Evolutionary conservation across 331 rosid species (phyloP), one percentile per base, ranked within the genome.

Genomic region (Acacia concinna): DNA sequence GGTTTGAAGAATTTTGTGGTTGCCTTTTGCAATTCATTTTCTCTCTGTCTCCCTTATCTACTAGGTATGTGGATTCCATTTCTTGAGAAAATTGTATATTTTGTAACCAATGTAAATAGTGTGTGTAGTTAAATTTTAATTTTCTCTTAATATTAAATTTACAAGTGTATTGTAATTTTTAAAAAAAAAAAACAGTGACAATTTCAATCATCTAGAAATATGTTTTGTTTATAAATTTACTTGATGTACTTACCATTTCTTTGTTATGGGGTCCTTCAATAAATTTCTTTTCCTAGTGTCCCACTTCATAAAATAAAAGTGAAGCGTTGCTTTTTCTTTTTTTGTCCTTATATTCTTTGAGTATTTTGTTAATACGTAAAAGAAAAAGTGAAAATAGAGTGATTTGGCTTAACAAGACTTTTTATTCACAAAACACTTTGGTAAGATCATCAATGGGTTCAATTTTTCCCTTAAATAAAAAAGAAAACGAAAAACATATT

Each of bases 11-110:
- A 60, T 66, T 52, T 80, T 68, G 43, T 18, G 25, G 18, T 12
- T 17, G 44, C 2, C n/a, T n/a, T 59, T 82, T 43, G 41, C 18
- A 30, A 30, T 25, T 64, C 7, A 54, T 5, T 23, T 60, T 64
- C 82, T 73, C 69, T 37, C 15, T 62, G 81, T 73, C 59, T 40
- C 81, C 34, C 71, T 79, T 74, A 32, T 71, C 81, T 30, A 68
- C 65, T 46, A 56, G 20, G 65, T 27, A 4, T 62, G 68, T 11
- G 4, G 38, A 30, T 5, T 28, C 68, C 68, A 13, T 60, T 62
- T 31, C 9, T 30, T 3, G 17, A 11, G 20, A 57, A 23, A 57
- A 57, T 23, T 11, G 18, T 57, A 25, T 27, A 9, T 25, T 8
- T 38, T 38, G 13, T 0, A 4, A 57, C 2, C 12, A 10, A 57